Evolutionary conservation across 371 early-diverging fungal species (phyloP).

Genomic region (Saksenaea oblongispora): DNA sequence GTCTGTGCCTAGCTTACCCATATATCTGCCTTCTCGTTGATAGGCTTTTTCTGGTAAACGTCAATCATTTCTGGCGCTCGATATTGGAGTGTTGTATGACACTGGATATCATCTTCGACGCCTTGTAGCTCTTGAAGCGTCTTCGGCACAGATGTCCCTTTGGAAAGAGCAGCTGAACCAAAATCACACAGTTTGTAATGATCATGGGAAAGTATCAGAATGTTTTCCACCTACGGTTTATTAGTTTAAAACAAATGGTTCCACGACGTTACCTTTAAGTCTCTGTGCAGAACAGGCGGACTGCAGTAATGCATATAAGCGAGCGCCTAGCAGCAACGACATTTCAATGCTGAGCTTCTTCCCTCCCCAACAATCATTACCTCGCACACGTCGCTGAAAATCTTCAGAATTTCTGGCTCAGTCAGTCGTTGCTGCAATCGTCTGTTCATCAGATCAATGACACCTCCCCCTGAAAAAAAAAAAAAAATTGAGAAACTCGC

Average conservation of each 20-base stretch:
- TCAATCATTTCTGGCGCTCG: conserved; percentile 94
- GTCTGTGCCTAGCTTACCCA: conserved; percentile 22
- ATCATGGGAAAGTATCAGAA: conserved; percentile 52
- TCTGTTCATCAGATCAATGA: conserved; percentile 88
- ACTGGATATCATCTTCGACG: conserved; percentile 88
- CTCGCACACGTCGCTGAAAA: conserved; percentile 84
- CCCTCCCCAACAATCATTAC: conserved; percentile 21
- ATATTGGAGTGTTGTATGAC: conserved; percentile 90
- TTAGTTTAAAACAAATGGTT: not conserved
- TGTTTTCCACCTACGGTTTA: conserved; percentile 52
- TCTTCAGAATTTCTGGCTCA: conserved; percentile 81
- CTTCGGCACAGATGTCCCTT: conserved; percentile 61
- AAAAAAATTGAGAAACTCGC: not conserved
- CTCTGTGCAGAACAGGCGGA: conserved; percentile 80
- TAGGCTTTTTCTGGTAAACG: conserved; percentile 77
- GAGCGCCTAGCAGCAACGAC: conserved; percentile 60
- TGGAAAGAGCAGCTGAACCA: conserved; percentile 77
- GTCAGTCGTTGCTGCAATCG: conserved; percentile 70
- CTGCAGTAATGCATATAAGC: conserved; percentile 86
- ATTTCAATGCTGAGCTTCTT: not conserved
- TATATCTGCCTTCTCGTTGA: conserved; percentile 86
- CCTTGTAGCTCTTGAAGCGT: conserved; percentile 66
- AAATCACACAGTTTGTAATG: conserved; percentile 92
- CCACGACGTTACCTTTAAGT: conserved; percentile 77
- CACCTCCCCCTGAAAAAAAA: conserved; percentile 65